These are phyloP conservation scores for Tetrahymena thermophila DNA, from an alignment of 73 alveolate genomes.

Conservation along the genomic window DNA sequence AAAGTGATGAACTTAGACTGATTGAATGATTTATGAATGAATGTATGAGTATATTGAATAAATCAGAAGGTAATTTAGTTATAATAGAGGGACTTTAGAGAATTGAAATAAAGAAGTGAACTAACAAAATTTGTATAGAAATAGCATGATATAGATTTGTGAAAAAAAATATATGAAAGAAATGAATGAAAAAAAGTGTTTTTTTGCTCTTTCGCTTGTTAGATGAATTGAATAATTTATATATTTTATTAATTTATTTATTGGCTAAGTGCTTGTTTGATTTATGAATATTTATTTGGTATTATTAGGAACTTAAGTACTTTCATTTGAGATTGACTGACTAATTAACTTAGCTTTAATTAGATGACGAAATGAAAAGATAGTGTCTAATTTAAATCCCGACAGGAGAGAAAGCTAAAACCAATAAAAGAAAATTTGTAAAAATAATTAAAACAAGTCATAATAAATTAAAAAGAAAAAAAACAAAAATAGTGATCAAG, in stretches of 20 bases:
- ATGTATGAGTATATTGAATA: not conserved
- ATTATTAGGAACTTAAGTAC: not conserved
- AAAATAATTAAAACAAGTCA: not conserved
- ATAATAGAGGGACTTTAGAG: not conserved
- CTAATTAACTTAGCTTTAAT: not conserved
- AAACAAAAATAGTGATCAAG: not conserved
- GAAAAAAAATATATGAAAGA: too few relatives aligned
- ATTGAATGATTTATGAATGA: too few relatives aligned
- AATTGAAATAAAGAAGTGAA: not conserved
- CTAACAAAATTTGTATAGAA: not conserved
- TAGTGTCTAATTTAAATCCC: not conserved
- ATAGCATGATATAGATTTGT: too few relatives aligned
- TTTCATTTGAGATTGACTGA: not conserved
- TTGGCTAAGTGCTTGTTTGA: not conserved
- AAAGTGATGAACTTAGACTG: too few relatives aligned
- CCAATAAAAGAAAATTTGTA: not conserved
- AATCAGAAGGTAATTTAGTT: not conserved
- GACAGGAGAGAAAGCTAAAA: not conserved
- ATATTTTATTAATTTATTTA: too few relatives aligned
- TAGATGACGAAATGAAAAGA: not conserved
- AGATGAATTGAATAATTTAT: too few relatives aligned
- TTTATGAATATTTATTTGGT: not conserved
- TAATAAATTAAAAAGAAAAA: not conserved
- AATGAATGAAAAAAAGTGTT: not conserved
- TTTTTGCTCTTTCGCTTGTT: too few relatives aligned